phyloP scores from a whole-genome alignment of 441 rosid species.

The Corymbia citriodora region DNA sequence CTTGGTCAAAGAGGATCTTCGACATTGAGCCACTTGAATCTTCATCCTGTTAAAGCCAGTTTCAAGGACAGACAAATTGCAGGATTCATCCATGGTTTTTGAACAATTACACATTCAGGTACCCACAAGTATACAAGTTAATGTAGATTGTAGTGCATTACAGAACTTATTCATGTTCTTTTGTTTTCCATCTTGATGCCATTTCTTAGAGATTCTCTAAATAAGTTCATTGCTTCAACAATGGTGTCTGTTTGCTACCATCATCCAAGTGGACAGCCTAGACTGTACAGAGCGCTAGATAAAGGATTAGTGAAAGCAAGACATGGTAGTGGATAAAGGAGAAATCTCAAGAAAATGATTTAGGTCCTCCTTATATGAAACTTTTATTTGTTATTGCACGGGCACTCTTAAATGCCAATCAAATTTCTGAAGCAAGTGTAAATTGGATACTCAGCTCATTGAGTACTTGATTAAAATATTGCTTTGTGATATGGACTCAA shows the following conservation, averaged over 20 bases:
- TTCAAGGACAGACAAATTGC: background rate
- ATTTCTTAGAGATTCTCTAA: background rate
- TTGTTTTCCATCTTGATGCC: background rate
- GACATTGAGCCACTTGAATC: background rate
- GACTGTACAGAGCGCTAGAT: background rate
- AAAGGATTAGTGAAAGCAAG: background rate
- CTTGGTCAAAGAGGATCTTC: background rate
- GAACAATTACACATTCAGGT: background rate
- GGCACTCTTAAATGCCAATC: background rate
- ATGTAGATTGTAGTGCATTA: background rate
- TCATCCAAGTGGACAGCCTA: background rate
- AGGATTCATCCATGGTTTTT: background rate
- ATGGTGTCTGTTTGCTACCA: fast-evolving
- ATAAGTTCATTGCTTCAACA: background rate
- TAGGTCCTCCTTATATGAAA: background rate
- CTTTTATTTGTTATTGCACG: background rate
- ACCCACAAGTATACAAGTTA: background rate
- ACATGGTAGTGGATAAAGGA: background rate
- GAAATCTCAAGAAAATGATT: background rate
- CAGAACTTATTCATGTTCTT: background rate
- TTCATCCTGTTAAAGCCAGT: background rate
- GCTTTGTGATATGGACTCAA: background rate
- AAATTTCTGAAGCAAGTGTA: background rate
- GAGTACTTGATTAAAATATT: background rate
- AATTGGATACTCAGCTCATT: background rate